Evolutionary conservation across 2,329 filamentous ascomycete genomes (phyloP).

Genomic region (Botryosphaeria agaves): DNA sequence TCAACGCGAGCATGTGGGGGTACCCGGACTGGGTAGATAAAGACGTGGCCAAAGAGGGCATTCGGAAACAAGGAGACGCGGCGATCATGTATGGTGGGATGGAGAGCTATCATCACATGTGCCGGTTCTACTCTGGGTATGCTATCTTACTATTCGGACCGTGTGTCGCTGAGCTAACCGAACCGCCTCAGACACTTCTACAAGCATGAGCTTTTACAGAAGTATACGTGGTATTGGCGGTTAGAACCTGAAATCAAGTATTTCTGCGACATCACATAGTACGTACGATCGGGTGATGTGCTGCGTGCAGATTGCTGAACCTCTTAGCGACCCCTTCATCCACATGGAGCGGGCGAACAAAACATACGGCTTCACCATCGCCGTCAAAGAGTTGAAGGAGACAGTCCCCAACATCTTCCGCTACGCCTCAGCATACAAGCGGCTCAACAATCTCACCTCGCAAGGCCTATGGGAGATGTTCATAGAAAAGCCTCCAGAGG

Average conservation of each 20-base stretch:
- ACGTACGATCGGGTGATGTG: too few species aligned
- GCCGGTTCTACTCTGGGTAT: slow-evolving; percentile 94
- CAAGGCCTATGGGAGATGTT: slow-evolving; percentile 99
- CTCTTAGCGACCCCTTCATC: slow-evolving; percentile 69
- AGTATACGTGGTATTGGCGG: slow-evolving; percentile 99
- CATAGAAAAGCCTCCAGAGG: slow-evolving; percentile 54
- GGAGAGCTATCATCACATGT: slow-evolving; percentile 99
- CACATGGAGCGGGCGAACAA: slow-evolving; percentile 92
- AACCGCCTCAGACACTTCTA: slow-evolving; percentile 59
- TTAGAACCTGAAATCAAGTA: slow-evolving; percentile 99
- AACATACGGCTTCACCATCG: slow-evolving; percentile 97
- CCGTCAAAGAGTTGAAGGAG: slow-evolving; percentile 92
- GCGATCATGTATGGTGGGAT: slow-evolving; percentile 99
- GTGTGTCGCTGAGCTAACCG: neutral
- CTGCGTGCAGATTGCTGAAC: too few species aligned
- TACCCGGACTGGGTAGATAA: slow-evolving; percentile 93
- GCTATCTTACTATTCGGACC: slow-evolving; percentile 13
- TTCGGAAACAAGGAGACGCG: slow-evolving; percentile 87
- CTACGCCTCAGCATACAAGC: slow-evolving; percentile 95
- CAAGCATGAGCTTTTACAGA: slow-evolving; percentile 83
- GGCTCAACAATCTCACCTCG: slow-evolving; percentile 75
- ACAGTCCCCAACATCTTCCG: slow-evolving; percentile 98
- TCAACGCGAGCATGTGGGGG: slow-evolving; percentile 82
- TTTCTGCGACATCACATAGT: slow-evolving; percentile 99
- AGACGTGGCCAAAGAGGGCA: slow-evolving; percentile 87